Base-by-base conservation (phyloP, 1,284 basidiomycete genomes). In the Phylloporus sp. region DNA sequence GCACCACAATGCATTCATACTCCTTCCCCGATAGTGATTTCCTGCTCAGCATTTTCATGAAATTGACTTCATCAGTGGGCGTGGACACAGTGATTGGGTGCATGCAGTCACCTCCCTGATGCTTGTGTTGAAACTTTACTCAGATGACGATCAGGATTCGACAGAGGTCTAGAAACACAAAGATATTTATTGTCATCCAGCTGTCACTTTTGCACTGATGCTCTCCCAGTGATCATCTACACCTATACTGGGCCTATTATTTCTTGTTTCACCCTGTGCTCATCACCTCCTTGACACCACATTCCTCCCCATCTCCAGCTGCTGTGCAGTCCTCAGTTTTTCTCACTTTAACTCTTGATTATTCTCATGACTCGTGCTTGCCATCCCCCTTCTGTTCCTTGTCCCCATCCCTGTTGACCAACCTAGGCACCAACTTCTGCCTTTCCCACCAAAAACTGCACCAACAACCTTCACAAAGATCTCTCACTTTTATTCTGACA, bases 401-500 rank as follows among this genome's bases (percentile, higher is more conserved):
- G 31, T 82, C 83, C 58, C 77, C 81, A 67, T 69, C 83, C 68
- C 77, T 85, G 64, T 85, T 84, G 32, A 78, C 77, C 3, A 60
- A 60, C 32, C 72, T 64, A 31, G 65, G 68, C 40, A 80, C 78
- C 22, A 66, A 86, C 26, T 79, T 88, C 47, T 82, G 84, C 28
- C 78, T 95, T 12, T 84, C 85, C 6, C 87, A 91, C 28, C 82
- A 83, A 49, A 64, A 80, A 86, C 62, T 82, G 93, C n/a, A 79
- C 94, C 58, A 94, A 96, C 79, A 96, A 96, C 77, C 86, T 97
- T 6, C 84, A 89, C 60, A 92, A 95, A 76, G 96, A 98, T 75
- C 82, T 98, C 92, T 22, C 88, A 95, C 61, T 86, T 98, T 18
- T 98, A 96, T 77, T 93, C 93, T 3, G 96, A 98, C 76, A 87